Conservation (phyloP, 1,139 yeast genomes). For the Saccharomyces hybrid region DNA sequence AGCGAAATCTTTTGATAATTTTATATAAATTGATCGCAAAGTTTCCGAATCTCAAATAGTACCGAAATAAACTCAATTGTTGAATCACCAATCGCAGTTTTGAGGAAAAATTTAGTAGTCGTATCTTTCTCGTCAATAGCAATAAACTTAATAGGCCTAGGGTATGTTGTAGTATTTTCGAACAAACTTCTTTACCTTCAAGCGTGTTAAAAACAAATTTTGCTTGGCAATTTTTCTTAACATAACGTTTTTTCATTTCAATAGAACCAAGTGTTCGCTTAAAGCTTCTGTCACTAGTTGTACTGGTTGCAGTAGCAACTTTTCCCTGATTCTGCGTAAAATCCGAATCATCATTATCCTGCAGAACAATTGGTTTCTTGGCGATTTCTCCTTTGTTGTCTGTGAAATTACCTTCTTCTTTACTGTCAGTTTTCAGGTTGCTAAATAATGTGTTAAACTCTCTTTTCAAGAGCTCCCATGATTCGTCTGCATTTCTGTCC, state of each 20-base stretch:
- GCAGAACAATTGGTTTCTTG: background rate
- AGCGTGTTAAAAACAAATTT: background rate
- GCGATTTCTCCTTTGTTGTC: background rate
- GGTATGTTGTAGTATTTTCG: background rate
- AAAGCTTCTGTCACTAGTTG: background rate
- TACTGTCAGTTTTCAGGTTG: background rate
- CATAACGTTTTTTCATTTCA: background rate
- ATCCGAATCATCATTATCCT: background rate
- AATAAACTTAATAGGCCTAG: background rate
- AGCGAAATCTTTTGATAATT: background rate
- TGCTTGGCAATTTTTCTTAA: background rate
- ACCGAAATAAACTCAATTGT: slow-evolving; percentile 55
- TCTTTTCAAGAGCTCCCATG: background rate
- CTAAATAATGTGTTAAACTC: background rate
- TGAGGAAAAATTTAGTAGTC: background rate
- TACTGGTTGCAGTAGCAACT: background rate
- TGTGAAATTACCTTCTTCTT: background rate
- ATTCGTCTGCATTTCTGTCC: background rate
- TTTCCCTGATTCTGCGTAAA: background rate
- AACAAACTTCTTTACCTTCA: background rate
- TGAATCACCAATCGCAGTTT: slow-evolving; percentile 31
- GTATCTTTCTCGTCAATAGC: background rate
- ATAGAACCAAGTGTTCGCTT: background rate
- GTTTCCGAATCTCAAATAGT: slow-evolving; percentile 62
- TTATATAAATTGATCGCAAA: slow-evolving; percentile 36